A percentile compares a stretch with the other conserved stretches of the same genome.
Evolutionary conservation across 495 filamentous ascomycete genomes (phyloP).

Genomic region (Annulohypoxylon moriforme): DNA sequence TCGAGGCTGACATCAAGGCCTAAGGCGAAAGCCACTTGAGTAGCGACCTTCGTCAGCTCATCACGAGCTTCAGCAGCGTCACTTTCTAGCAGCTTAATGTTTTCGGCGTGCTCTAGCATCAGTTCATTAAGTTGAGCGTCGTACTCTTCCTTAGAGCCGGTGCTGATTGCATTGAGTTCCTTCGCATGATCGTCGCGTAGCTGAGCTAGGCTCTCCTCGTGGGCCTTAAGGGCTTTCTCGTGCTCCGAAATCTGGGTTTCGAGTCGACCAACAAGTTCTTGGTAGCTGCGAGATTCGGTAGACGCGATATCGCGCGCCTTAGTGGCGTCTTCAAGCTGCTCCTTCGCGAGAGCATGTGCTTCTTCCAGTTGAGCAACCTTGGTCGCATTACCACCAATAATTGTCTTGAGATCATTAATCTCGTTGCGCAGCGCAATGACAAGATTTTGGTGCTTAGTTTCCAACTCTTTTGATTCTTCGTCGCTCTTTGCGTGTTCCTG

Average conservation of each 20-base stretch:
- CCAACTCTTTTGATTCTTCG: conserved; percentile 49
- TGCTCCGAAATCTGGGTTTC: conserved; percentile 68
- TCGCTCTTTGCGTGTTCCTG: conserved; percentile 45
- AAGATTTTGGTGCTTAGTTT: conserved; percentile 70
- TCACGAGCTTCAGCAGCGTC: conserved; percentile 78
- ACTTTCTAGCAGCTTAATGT: conserved; percentile 69
- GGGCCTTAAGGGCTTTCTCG: conserved; percentile 60
- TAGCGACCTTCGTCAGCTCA: conserved; percentile 72
- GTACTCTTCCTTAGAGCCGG: conserved; percentile 53
- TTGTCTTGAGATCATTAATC: conserved; percentile 81
- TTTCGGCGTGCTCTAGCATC: conserved; percentile 67
- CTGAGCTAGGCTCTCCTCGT: conserved; percentile 59
- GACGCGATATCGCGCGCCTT: conserved; percentile 58
- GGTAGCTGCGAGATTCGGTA: conserved; percentile 61
- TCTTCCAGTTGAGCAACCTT: conserved; percentile 75
- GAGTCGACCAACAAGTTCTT: conserved; percentile 65
- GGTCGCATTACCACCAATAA: conserved; percentile 70
- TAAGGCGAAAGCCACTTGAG: conserved; percentile 64
- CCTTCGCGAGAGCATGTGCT: conserved; percentile 68
- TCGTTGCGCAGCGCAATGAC: conserved; percentile 75
- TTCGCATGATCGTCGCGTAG: conserved; percentile 58
- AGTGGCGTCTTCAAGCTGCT: conserved; percentile 65
- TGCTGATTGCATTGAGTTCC: conserved; percentile 62
- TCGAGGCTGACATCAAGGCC: conserved; percentile 66
- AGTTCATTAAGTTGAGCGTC: conserved; percentile 58